These are phyloP conservation scores for Talaromyces stipitatus DNA, from an alignment of 495 filamentous ascomycete species.

Conservation along the genomic window DNA sequence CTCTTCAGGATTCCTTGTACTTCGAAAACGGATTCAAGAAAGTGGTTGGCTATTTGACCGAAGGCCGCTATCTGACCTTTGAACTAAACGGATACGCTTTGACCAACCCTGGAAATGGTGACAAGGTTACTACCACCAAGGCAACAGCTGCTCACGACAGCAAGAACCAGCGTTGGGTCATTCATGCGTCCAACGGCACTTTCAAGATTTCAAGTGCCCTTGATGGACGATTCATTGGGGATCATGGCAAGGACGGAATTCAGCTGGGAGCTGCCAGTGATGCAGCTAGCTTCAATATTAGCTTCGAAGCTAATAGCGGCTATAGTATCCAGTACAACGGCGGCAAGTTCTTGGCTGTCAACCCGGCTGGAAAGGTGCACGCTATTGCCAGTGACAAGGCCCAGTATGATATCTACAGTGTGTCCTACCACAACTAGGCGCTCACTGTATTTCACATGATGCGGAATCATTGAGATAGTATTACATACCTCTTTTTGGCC, in stretches of 20 bases:
- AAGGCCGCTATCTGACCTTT: slow-evolving; percentile 40
- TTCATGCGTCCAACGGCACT: slow-evolving; percentile 33
- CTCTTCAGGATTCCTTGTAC: slow-evolving; percentile 21
- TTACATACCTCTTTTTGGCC: neutral
- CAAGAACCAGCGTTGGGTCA: slow-evolving; percentile 42
- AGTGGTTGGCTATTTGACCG: slow-evolving; percentile 43
- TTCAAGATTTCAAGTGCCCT: slow-evolving; percentile 43
- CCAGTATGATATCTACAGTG: slow-evolving; percentile 35
- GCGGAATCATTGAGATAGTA: neutral
- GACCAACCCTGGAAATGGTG: slow-evolving; percentile 15
- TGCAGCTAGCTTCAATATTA: neutral
- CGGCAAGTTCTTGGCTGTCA: slow-evolving; percentile 14
- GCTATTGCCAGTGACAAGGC: slow-evolving; percentile 5
- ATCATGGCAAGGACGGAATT: neutral
- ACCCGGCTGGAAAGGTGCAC: slow-evolving; percentile 14
- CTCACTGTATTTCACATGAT: too few species aligned
- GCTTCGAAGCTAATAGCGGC: neutral
- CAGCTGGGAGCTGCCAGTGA: neutral
- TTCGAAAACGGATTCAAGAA: slow-evolving; percentile 47
- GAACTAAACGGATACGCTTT: slow-evolving; percentile 25
- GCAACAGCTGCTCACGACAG: slow-evolving; percentile 28
- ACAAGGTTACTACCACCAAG: slow-evolving; percentile 17
- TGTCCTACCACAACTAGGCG: slow-evolving; percentile 32
- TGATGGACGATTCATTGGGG: slow-evolving; percentile 30
- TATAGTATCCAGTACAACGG: slow-evolving; percentile 25